Percentiles rank a stretch among this genome's conserved stretches.
Conservation (phyloP, 345 rosid genomes). For the Microcos paniculata region DNA sequence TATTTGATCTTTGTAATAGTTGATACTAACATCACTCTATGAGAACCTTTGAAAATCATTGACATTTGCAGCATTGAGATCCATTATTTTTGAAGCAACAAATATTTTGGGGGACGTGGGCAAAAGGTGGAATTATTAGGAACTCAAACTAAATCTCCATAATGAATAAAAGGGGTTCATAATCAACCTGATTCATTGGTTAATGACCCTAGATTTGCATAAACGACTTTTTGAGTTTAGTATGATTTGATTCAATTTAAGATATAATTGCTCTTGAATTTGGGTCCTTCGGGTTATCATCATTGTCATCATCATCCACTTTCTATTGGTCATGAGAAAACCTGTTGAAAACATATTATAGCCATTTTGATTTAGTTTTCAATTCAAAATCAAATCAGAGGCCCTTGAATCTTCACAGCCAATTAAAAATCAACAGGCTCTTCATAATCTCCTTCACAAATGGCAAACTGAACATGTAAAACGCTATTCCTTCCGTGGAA, state of each 20-base stretch:
- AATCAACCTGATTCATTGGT: not conserved
- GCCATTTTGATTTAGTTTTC: not conserved
- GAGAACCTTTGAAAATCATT: not conserved
- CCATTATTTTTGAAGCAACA: conserved; percentile 13
- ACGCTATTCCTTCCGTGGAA: not conserved
- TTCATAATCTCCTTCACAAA: not conserved
- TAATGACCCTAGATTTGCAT: not conserved
- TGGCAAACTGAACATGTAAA: not conserved
- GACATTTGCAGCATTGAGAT: not conserved
- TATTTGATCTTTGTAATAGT: conserved; percentile 4
- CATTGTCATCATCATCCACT: conserved; percentile 5
- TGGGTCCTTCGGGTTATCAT: not conserved
- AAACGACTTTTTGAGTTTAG: not conserved
- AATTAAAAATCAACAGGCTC: not conserved
- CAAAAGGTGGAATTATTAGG: conserved; percentile 5
- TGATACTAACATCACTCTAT: conserved; percentile 8
- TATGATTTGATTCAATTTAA: not conserved
- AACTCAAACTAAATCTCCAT: not conserved
- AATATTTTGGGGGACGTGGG: conserved; percentile 21
- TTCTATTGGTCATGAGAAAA: not conserved
- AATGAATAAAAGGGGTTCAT: conserved; percentile 8
- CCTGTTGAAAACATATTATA: not conserved
- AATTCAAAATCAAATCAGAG: conserved; percentile 1
- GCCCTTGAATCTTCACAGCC: not conserved
- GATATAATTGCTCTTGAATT: not conserved